Conservation (phyloP, 2,329 filamentous ascomycete genomes). For the Cladorrhinum sp. region DNA sequence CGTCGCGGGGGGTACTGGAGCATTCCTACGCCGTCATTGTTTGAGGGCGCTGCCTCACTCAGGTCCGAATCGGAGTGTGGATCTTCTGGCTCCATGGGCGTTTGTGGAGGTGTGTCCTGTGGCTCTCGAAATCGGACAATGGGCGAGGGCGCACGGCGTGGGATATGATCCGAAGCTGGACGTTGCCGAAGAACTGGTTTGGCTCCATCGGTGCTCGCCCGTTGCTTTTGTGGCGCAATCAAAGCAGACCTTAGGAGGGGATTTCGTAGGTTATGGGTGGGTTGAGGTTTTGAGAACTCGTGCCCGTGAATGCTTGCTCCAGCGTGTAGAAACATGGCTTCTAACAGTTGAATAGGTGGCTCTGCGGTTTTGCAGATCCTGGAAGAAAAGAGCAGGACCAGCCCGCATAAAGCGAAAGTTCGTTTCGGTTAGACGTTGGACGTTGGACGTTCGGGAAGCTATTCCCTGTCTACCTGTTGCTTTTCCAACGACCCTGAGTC, state of each 20-base stretch:
- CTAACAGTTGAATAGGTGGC: background rate
- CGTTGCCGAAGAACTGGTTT: conserved; percentile 26
- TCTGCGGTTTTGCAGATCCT: background rate
- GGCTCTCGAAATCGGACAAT: conserved; percentile 48
- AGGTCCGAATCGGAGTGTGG: conserved; percentile 46
- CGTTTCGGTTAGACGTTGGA: background rate
- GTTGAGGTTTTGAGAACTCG: conserved; percentile 47
- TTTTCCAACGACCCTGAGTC: background rate
- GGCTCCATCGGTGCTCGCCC: conserved; percentile 14
- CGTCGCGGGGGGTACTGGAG: conserved; percentile 35
- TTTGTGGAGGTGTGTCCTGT: conserved; percentile 27
- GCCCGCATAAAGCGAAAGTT: conserved; percentile 4
- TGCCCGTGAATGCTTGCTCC: conserved; percentile 60
- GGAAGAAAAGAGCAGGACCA: conserved; percentile 12
- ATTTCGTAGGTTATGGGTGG: conserved; percentile 35
- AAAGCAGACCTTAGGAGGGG: conserved; percentile 44
- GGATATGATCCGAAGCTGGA: conserved; percentile 40
- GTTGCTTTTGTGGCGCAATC: conserved; percentile 32
- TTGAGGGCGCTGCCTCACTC: conserved; percentile 44
- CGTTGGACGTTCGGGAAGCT: background rate
- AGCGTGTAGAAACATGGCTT: conserved; percentile 56
- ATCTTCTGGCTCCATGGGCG: conserved; percentile 46
- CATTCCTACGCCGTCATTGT: conserved; percentile 32
- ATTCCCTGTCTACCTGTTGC: too few relatives aligned
- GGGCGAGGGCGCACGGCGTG: conserved; percentile 35